These are phyloP conservation scores for Fraxinus nigra DNA, from an alignment of 305 asterid species.

Conservation along the genomic window DNA sequence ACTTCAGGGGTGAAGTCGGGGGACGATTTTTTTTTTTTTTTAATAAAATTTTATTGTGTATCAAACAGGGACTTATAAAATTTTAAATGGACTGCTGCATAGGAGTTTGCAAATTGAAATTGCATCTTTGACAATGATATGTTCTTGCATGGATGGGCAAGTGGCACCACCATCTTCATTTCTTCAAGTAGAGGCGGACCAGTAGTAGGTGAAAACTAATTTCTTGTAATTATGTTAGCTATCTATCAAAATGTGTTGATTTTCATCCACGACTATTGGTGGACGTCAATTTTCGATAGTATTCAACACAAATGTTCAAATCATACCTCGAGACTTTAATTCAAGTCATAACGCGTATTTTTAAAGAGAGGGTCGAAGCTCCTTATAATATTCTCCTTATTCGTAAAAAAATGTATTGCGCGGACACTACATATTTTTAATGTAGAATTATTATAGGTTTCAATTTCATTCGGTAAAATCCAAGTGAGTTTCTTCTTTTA, in stretches of 20 bases:
- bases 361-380: background rate
- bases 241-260: background rate
- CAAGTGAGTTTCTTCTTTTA: background rate
- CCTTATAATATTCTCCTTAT: too few species aligned
- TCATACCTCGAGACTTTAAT: background rate
- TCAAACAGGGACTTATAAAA: too few species aligned
- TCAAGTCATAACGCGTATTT: background rate
- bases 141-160: background rate
- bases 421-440: background rate
- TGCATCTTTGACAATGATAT: background rate
- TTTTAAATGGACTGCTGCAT: background rate
- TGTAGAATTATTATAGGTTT: background rate
- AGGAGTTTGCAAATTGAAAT: background rate
- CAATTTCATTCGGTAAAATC: background rate
- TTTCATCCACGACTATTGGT: background rate
- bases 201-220: background rate
- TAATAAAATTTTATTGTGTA: too few species aligned
- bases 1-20: too few species aligned
- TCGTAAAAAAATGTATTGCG: background rate
- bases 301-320: background rate
- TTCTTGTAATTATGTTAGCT: background rate
- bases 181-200: background rate
- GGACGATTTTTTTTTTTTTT: too few species aligned
- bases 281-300: background rate
- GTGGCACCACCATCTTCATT: background rate